These are phyloP conservation scores for Murraya koenigii DNA, from an alignment of 345 rosid species.

Conservation along the genomic window DNA sequence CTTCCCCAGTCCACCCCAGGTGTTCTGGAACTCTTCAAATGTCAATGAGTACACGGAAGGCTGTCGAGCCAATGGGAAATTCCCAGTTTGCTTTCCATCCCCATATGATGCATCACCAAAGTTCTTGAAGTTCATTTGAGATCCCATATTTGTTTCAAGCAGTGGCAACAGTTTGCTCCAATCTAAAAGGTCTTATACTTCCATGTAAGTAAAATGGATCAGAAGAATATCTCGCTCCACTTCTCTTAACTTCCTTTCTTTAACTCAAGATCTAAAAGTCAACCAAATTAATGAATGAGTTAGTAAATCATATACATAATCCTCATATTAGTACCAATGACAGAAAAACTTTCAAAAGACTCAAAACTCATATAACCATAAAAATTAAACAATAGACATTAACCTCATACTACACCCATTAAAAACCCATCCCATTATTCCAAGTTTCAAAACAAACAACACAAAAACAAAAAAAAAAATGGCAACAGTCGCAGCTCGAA, in stretches of 20 bases:
- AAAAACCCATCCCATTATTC: background rate
- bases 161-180: constrained; percentile 14
- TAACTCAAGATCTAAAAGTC: constrained; percentile 16
- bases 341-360: background rate
- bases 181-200: constrained; percentile 13
- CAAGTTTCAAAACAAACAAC: background rate
- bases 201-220: constrained; percentile 16
- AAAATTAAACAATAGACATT: background rate
- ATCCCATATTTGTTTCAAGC: constrained; percentile 42
- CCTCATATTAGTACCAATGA: background rate
- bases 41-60: constrained; percentile 77
- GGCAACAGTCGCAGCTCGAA: background rate
- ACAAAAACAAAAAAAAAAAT: background rate
- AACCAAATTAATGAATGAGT: constrained; percentile 15
- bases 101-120: constrained; percentile 38
- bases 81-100: constrained; percentile 44
- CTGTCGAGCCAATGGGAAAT: constrained; percentile 56
- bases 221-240: constrained; percentile 13
- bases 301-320: constrained; percentile 7
- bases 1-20: constrained; percentile 69
- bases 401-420: background rate
- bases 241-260: constrained; percentile 19
- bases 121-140: constrained; percentile 69
- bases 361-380: background rate
- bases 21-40: constrained; percentile 82